These are phyloP conservation scores for Hygrophila difformis DNA, from an alignment of 257 asterid species.

Conservation along the genomic window DNA sequence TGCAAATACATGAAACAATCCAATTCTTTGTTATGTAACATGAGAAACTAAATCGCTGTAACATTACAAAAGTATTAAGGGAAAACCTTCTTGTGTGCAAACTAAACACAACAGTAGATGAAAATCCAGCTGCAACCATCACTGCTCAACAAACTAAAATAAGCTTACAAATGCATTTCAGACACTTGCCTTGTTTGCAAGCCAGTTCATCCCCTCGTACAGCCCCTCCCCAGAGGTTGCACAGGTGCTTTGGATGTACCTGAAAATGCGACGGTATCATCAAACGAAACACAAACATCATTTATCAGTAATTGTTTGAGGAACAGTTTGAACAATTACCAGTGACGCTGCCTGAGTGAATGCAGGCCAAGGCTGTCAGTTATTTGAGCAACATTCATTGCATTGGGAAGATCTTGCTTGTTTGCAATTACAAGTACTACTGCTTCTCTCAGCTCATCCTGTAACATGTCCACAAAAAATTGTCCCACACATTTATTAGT, in stretches of 20 bases:
- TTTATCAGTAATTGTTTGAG: no score
- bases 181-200: neutral
- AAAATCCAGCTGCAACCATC: neutral
- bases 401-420: slow-evolving; percentile 94
- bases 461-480: slow-evolving; percentile 8
- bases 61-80: no score
- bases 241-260: slow-evolving; percentile 95
- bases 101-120: no score
- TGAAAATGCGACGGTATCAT: no score
- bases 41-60: no score
- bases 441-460: slow-evolving; percentile 88
- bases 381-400: slow-evolving; percentile 90
- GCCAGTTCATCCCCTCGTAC: slow-evolving; percentile 90
- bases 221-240: slow-evolving; percentile 95
- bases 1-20: no score
- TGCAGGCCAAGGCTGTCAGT: slow-evolving; percentile 90
- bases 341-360: slow-evolving; percentile 90
- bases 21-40: no score
- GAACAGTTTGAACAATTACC: no score
- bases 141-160: no score
- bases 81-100: no score
- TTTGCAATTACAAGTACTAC: slow-evolving; percentile 84
- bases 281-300: no score
- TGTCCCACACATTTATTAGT: no score
- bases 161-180: neutral